A percentile compares a stretch with the other conserved stretches of the same genome.
Evolutionary conservation across 1,284 basidiomycete genomes (phyloP).

Genomic region (Crucibulum parvulum): DNA sequence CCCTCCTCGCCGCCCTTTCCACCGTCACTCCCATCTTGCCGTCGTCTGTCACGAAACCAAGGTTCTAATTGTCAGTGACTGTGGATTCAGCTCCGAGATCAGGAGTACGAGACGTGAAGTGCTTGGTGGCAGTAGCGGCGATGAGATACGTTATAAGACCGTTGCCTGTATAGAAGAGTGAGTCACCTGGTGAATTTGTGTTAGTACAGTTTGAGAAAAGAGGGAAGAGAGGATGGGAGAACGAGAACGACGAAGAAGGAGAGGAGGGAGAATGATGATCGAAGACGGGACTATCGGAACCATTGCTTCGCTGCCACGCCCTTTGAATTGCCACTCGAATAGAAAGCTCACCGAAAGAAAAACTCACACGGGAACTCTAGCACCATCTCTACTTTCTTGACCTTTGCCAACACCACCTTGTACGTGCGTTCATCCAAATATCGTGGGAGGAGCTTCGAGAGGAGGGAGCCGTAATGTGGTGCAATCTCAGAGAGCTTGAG

Average conservation of each 20-base stretch:
- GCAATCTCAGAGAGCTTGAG: too few species aligned
- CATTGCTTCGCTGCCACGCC: conserved; percentile 61
- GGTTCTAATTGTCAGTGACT: conserved; percentile 66
- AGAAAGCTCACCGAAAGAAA: conserved; percentile 13
- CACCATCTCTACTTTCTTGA: conserved; percentile 69
- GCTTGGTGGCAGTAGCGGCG: conserved; percentile 63
- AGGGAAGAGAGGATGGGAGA: too few species aligned
- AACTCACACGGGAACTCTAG: conserved; percentile 79
- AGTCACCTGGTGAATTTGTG: too few species aligned
- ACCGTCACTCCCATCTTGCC: conserved; percentile 62
- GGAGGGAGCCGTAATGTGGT: too few species aligned
- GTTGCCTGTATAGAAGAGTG: conserved; percentile 1
- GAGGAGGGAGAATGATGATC: too few species aligned
- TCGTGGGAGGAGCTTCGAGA: too few species aligned
- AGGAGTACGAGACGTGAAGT: conserved; percentile 31
- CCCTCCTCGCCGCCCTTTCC: conserved; percentile 57
- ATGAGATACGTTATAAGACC: background rate
- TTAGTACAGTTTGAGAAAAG: too few species aligned
- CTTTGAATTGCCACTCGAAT: conserved; percentile 46
- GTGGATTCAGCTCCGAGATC: conserved; percentile 76
- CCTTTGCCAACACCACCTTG: conserved; percentile 28
- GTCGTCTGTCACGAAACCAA: too few species aligned
- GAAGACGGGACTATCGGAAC: too few species aligned
- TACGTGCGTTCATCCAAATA: background rate
- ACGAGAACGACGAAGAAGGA: too few species aligned